Evolutionary conservation across 345 rosid genomes (phyloP), one percentile per base, ranked within the genome.

Genomic region (Odontarrhena argentea): DNA sequence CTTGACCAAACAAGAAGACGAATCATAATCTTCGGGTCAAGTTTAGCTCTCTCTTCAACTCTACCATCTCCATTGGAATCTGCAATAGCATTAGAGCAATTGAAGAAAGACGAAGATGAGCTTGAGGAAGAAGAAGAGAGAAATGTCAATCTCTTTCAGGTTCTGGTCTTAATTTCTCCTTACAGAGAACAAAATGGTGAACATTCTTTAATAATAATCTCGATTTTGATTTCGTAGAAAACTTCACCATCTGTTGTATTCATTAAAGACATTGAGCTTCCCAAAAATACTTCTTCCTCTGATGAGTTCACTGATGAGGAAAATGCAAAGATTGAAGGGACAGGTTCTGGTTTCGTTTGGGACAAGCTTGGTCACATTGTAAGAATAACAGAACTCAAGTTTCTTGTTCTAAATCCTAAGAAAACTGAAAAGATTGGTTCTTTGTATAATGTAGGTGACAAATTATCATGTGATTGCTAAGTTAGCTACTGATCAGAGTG

Each of bases 301-400:
- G 44, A 69, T 73, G 75, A 70, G 43, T 46, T 40, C 50, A 69
- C 71, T 10, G 51, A 26, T 59, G 78, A 67, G 7, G 91, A 80
- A 51, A 79, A 78, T 68, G 83, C 63, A 11, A 87, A 84, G 78
- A 77, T 90, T 40, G 83, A 90, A 86, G 97, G 97, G 55, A 86
- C 89, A 4, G 97, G 97, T 51, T 90, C 97, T 0, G 97, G 96
- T 63, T 93, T 93, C 77, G 74, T 93, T 38, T 93, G 98, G 98
- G 98, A 93, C 73, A 85, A 79, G 70, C 79, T 84, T 78, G 98
- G 98, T 65, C 98, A 90, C 84, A 84, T 90, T 83, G 98, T 93
- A 83, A 3, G 90, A 64, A 37, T 51, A 51, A 62, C 36, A 55
- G 52, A 34, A 12, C 34, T 25, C 18, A 1, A 6, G 41, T 44